Evolutionary conservation across 1,284 basidiomycete species (phyloP).

Genomic region (Fistulinella staudtii): DNA sequence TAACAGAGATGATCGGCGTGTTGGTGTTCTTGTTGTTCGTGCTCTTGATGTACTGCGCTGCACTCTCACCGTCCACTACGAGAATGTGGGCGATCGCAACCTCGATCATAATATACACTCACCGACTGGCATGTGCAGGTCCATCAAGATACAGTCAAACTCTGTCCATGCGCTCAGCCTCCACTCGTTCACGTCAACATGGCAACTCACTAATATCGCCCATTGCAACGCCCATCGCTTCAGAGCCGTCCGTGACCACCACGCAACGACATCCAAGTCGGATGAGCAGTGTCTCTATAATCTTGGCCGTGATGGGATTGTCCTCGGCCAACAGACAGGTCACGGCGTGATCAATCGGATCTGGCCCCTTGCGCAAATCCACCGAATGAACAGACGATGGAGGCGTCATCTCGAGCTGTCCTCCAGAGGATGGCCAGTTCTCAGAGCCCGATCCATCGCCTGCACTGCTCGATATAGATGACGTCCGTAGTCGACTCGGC

Average conservation of each 20-base stretch:
- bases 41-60: constrained; percentile 89
- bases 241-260: constrained; percentile 92
- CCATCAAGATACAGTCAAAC: constrained; percentile 88
- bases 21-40: constrained; percentile 89
- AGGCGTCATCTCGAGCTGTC: constrained; percentile 58
- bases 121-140: constrained; percentile 86
- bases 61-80: constrained; percentile 87
- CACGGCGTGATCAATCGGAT: constrained; percentile 74
- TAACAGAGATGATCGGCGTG: constrained; percentile 91
- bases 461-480: constrained; percentile 72
- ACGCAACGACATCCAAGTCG: constrained; percentile 92
- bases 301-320: constrained; percentile 95
- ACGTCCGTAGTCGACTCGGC: constrained; percentile 83
- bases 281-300: constrained; percentile 89
- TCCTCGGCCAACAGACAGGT: constrained; percentile 95
- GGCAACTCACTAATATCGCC: constrained; percentile 83
- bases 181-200: constrained; percentile 1
- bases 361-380: constrained; percentile 66
- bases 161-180: constrained; percentile 43
- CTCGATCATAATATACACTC: constrained; percentile 37
- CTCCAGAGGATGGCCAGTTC: constrained; percentile 60
- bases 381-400: constrained; percentile 77
- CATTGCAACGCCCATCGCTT: constrained; percentile 95
- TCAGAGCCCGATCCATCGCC: constrained; percentile 76
- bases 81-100: neutral